Evolutionary conservation across 73 alveolate genomes (phyloP).

Genomic region (Symbiodinium pilosum): DNA sequence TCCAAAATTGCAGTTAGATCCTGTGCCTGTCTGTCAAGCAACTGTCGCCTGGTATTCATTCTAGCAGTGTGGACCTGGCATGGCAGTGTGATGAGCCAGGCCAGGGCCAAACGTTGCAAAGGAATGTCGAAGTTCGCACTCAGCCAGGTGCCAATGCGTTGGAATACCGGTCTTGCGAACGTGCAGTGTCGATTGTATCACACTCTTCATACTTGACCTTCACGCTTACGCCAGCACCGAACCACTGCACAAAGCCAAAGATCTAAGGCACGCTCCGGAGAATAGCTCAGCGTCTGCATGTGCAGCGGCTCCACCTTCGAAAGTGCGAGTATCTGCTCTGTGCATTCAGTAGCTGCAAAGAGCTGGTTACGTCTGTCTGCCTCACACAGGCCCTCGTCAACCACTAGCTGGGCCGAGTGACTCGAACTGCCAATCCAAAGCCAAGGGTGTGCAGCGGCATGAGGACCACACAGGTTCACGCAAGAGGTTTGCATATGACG

Average conservation of each 20-base stretch:
- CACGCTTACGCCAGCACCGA: neutral
- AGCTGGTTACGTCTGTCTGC: neutral
- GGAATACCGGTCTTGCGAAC: constrained; percentile 80
- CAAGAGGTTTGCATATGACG: neutral
- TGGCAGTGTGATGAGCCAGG: no score
- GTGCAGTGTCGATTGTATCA: constrained; percentile 77
- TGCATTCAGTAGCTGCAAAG: neutral
- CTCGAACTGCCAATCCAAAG: constrained; percentile 17
- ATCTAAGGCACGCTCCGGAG: constrained; percentile 25
- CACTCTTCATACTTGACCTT: constrained; percentile 70
- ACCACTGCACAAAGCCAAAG: no score
- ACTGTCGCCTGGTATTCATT: constrained; percentile 67
- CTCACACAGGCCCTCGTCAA: constrained; percentile 33
- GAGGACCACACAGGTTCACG: neutral
- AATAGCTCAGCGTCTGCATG: constrained; percentile 84
- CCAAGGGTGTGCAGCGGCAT: neutral
- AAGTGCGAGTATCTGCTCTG: no score
- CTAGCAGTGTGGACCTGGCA: constrained; percentile 82
- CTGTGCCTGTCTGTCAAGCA: constrained; percentile 86
- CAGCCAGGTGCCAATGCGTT: constrained; percentile 21
- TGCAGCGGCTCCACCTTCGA: neutral
- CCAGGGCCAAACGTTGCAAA: no score
- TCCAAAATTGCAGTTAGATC: no score
- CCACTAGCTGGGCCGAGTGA: constrained; percentile 61
- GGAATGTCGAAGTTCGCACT: no score